Evolutionary conservation across 352 stramenopile genomes (phyloP).

Genomic region (Phytopythium kandeliae): DNA sequence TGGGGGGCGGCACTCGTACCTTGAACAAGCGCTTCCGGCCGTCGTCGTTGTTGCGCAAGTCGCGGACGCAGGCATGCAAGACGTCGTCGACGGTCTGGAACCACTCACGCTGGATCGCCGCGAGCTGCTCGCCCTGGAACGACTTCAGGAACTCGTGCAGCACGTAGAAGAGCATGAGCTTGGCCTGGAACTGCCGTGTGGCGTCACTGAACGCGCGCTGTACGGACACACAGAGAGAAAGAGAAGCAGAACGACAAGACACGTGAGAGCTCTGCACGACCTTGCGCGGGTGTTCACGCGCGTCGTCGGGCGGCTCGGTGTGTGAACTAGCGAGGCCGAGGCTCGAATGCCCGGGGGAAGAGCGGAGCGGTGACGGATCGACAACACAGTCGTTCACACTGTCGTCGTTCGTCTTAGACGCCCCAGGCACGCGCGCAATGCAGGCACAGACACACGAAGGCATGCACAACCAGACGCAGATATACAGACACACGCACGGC

Average conservation of each 20-base stretch:
- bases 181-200: conserved; percentile 60
- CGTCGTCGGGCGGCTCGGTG: not conserved
- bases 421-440: not conserved
- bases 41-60: conserved; percentile 61
- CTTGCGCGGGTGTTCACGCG: not conserved
- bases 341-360: not conserved
- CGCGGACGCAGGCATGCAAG: conserved; percentile 58
- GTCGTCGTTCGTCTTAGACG: conserved; percentile 2
- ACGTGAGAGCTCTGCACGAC: not conserved
- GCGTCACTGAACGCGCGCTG: conserved; percentile 57
- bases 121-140: conserved; percentile 51
- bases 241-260: not conserved
- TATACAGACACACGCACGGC: not conserved
- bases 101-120: conserved; percentile 65
- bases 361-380: conserved; percentile 2
- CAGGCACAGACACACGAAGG: not conserved
- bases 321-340: not conserved
- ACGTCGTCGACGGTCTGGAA: conserved; percentile 80
- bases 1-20: conserved; percentile 11
- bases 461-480: not conserved
- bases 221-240: not conserved
- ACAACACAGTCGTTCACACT: not conserved
- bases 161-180: conserved; percentile 86
- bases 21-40: conserved; percentile 77
- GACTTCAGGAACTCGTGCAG: conserved; percentile 86